Percentiles rank a stretch among this genome's conserved stretches.
Conservation (phyloP, 768 basidiomycete genomes). For the Xerocomellus chrysenteron region DNA sequence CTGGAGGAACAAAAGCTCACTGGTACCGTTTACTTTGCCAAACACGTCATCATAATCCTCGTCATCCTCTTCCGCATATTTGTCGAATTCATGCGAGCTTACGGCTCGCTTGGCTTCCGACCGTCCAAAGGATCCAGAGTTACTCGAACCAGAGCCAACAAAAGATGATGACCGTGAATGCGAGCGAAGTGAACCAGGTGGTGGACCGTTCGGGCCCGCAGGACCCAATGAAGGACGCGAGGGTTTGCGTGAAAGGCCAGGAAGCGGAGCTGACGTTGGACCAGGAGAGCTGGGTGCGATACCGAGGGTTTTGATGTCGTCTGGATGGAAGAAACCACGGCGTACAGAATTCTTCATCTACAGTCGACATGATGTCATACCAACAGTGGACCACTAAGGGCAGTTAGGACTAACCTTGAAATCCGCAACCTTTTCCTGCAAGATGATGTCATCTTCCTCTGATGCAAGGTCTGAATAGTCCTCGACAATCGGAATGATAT, state of each 20-base stretch:
- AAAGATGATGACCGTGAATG: conserved; percentile 65
- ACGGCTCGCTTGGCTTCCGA: conserved; percentile 57
- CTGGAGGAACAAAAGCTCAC: conserved; percentile 43
- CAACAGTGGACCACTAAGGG: neutral
- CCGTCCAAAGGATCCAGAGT: conserved; percentile 59
- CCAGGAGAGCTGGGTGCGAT: conserved; percentile 48
- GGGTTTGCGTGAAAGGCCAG: conserved; percentile 49
- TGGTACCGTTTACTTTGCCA: conserved; percentile 66
- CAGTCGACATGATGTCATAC: neutral
- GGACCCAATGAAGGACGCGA: conserved; percentile 57
- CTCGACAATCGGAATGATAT: conserved; percentile 72
- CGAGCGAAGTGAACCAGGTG: conserved; percentile 33
- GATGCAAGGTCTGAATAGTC: conserved; percentile 87
- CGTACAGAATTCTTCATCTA: conserved; percentile 70
- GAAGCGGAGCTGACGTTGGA: conserved; percentile 68
- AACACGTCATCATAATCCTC: conserved; percentile 97
- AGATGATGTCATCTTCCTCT: conserved; percentile 70
- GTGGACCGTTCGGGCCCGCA: conserved; percentile 28
- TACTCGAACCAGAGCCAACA: conserved; percentile 40
- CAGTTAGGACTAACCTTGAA: conserved; percentile 59
- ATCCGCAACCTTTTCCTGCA: conserved; percentile 79
- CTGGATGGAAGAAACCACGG: conserved; percentile 83
- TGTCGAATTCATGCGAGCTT: conserved; percentile 68
- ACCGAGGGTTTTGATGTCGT: conserved; percentile 83
- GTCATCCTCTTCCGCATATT: conserved; percentile 85